These are phyloP conservation scores for Lolium rigidum DNA, from an alignment of 176 grass and related monocot species.

Conservation along the genomic window DNA sequence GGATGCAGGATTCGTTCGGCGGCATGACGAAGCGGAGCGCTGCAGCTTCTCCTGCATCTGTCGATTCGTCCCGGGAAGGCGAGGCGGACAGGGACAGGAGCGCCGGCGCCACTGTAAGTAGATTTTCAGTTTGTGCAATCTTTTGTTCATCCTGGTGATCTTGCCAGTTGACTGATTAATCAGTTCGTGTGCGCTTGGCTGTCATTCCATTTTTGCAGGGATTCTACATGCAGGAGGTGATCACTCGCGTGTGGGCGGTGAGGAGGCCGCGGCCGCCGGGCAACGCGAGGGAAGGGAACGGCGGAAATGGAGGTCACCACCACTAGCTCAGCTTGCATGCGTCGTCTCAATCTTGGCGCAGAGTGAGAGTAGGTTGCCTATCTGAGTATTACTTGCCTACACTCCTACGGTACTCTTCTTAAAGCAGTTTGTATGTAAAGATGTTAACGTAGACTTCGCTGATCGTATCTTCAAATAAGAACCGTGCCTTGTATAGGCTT, in stretches of 20 bases:
- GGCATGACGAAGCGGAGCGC: neutral
- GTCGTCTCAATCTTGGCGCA: neutral
- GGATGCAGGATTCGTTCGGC: constrained; percentile 14
- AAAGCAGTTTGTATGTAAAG: neutral
- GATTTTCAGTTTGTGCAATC: neutral
- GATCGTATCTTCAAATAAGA: neutral
- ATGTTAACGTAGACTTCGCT: neutral
- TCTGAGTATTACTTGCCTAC: neutral
- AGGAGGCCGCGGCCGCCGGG: neutral
- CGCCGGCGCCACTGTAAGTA: constrained; percentile 39
- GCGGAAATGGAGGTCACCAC: constrained; percentile 41
- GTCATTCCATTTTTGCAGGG: neutral
- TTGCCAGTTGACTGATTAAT: neutral
- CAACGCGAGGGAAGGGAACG: constrained; percentile 38
- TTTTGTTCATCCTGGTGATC: neutral
- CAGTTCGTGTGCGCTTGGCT: neutral
- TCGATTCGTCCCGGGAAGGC: neutral
- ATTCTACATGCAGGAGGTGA: constrained; percentile 40
- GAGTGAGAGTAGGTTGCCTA: neutral
- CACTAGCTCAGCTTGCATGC: neutral
- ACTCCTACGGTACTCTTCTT: neutral
- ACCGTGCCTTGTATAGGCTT: neutral
- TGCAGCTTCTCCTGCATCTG: neutral
- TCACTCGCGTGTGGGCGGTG: neutral
- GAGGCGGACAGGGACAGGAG: constrained; percentile 2